Evolutionary conservation across 2,329 filamentous ascomycete genomes (phyloP).

Genomic region (Sarocladiaceae sp.): DNA sequence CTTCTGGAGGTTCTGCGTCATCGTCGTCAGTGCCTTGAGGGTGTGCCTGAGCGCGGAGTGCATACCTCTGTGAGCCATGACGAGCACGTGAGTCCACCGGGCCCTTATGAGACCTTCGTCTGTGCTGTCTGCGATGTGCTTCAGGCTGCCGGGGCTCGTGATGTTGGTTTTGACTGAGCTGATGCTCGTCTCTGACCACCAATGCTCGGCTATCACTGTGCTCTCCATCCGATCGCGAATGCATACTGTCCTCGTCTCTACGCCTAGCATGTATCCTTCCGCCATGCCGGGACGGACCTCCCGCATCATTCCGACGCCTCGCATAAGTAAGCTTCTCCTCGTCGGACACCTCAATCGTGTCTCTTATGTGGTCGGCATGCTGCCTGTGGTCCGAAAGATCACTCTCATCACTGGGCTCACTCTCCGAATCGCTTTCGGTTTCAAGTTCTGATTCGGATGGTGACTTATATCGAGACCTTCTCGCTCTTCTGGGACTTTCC

Average conservation of each 20-base stretch:
- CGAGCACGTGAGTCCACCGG: background rate
- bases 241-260: background rate
- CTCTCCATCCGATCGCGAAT: background rate
- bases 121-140: constrained; percentile 51
- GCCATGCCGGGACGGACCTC: background rate
- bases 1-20: background rate
- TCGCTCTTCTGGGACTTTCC: background rate
- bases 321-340: background rate
- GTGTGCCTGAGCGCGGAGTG: background rate
- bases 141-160: constrained; percentile 36
- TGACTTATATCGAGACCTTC: background rate
- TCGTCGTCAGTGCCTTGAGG: background rate
- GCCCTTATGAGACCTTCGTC: constrained; percentile 17
- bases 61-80: constrained; percentile 1
- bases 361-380: background rate
- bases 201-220: background rate
- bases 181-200: background rate
- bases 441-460: background rate
- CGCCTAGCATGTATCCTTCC: background rate
- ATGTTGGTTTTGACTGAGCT: background rate
- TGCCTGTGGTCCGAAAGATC: background rate
- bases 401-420: constrained; percentile 1
- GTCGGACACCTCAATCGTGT: constrained; percentile 1
- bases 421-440: background rate
- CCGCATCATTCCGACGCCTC: background rate